Base-by-base conservation (phyloP, 2,329 filamentous ascomycete species). In the Cylindrodendrum hubeiense region DNA sequence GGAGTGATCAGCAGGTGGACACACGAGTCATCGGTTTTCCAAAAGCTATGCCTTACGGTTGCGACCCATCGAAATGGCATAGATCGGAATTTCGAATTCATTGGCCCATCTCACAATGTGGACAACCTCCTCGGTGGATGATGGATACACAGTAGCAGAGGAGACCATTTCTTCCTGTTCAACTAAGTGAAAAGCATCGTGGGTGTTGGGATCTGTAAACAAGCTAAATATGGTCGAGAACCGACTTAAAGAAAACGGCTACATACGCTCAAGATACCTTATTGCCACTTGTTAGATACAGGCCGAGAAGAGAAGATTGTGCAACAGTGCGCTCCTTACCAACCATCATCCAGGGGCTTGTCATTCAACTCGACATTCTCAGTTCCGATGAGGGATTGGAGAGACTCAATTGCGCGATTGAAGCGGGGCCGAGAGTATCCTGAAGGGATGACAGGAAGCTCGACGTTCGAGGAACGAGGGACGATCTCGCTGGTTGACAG, bases 41-140 rank as follows among this genome's bases (percentile, higher is more conserved):
- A 26, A 46, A 26, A 17, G 43, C 22, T 15, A 17, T 21, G 10
- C 26, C 43, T 26, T 46, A 46, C 44, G 44, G 44, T 47, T 47
- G 8, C 44, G 24, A 30, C 44, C 44, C 44, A 47, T 47, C 2
- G 44, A 47, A 12, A 47, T 47, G 44, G 44, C 15, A 19, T 28
- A 47, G 19, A 47, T 47, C 15, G 44, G 44, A 10, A 47, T 47
- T 46, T 46, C 44, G 9, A 47, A 30, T 47, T 47, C 8, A 19
- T 47, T 47, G 24, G 44, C 44, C 44, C 44, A 47, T 46, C 9
- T 46, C 43, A 46, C 43, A 46, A 46, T 46, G 13, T 46, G 43
- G 43, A 46, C 43, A 26, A 46, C 43, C 43, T 46, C 43, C 22
- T 46, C 43, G 6, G 43, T 46, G 22, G 43, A 46, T 46, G 43